Conservation (phyloP, 2,329 filamentous ascomycete species). For the Monosporascus sp. region DNA sequence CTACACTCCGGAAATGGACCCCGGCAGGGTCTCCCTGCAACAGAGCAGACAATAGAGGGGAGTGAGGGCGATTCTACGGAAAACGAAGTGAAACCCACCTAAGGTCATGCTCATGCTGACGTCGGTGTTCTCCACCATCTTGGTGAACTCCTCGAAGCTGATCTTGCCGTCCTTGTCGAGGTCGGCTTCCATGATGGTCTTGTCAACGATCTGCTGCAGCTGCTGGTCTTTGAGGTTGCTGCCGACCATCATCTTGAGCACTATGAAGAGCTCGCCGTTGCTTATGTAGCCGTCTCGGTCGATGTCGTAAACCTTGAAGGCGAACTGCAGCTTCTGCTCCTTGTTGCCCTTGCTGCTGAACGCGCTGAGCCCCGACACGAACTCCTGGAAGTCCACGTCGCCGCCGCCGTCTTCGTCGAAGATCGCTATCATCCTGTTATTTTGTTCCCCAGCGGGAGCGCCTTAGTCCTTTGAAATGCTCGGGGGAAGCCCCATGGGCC, state of each 20-base stretch:
- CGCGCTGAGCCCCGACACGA: constrained; percentile 88
- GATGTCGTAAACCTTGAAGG: constrained; percentile 99
- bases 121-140: constrained; percentile 96
- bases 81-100: constrained; percentile 42
- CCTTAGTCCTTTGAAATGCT: background rate
- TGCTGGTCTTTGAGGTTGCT: constrained; percentile 99
- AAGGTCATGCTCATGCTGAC: constrained; percentile 71
- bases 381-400: constrained; percentile 98
- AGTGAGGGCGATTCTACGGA: background rate
- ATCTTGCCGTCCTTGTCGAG: constrained; percentile 95
- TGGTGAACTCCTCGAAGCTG: constrained; percentile 97
- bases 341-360: constrained; percentile 99
- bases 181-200: constrained; percentile 99
- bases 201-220: constrained; percentile 98
- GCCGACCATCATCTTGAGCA: constrained; percentile 99
- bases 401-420: constrained; percentile 98
- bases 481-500: too few species aligned
- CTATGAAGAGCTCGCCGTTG: constrained; percentile 98
- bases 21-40: too few species aligned
- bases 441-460: background rate
- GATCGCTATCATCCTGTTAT: constrained; percentile 87
- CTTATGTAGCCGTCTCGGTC: constrained; percentile 98
- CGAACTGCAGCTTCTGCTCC: constrained; percentile 95
- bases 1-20: too few species aligned
- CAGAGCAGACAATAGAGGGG: background rate